Evolutionary conservation across 768 basidiomycete species (phyloP).

Genomic region (Tricholoma bakamatsutake): DNA sequence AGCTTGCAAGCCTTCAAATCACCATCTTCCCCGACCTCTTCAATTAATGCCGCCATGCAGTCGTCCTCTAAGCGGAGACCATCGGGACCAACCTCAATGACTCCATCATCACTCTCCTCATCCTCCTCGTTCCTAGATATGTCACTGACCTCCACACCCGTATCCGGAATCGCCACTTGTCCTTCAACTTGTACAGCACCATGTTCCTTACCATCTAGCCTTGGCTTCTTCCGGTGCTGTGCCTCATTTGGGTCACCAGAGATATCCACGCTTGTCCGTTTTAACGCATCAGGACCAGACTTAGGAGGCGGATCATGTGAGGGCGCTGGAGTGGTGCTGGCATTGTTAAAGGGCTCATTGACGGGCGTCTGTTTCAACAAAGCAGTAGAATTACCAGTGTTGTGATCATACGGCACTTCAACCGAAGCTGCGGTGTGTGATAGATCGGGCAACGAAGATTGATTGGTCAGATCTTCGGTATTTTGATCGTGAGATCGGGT

Average conservation of each 20-base stretch:
- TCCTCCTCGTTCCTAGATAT: slow-evolving; percentile 17
- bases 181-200: neutral
- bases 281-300: slow-evolving; percentile 5
- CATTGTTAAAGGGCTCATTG: neutral
- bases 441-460: neutral
- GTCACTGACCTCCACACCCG: neutral
- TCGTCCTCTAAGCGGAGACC: slow-evolving; percentile 34
- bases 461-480: neutral
- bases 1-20: slow-evolving; percentile 36
- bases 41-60: slow-evolving; percentile 40
- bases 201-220: slow-evolving; percentile 2
- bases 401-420: neutral
- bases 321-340: neutral
- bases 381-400: neutral
- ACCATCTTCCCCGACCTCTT: slow-evolving; percentile 22
- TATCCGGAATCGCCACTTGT: neutral
- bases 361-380: neutral
- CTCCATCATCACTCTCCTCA: slow-evolving; percentile 30
- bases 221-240: slow-evolving; percentile 10
- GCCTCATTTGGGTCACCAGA: neutral
- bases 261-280: slow-evolving; percentile 6
- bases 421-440: neutral
- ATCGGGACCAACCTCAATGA: slow-evolving; percentile 34
- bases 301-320: neutral
- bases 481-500: neutral